Conservation (phyloP, 108 stramenopile genomes). For the Nitzschia putrida region DNA sequence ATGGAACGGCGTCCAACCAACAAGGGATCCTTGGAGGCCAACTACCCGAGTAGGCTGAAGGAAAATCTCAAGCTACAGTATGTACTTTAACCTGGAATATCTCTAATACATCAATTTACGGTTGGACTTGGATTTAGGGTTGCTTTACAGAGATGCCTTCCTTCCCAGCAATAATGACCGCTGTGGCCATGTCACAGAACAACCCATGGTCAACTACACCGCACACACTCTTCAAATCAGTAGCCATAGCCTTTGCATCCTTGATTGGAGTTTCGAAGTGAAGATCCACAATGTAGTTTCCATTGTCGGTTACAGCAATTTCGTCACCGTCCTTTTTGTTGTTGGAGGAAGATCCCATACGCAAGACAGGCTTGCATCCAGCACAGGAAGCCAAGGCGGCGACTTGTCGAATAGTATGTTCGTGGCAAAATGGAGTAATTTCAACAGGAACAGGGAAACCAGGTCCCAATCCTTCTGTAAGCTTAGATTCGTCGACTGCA, state of each 20-base stretch:
- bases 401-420: slow-evolving; percentile 91
- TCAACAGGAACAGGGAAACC: slow-evolving; percentile 95
- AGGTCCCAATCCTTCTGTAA: slow-evolving; percentile 92
- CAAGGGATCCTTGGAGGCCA: slow-evolving; percentile 56
- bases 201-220: slow-evolving; percentile 98
- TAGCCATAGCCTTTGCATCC: slow-evolving; percentile 83
- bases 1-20: slow-evolving; percentile 18
- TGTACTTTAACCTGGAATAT: not conserved
- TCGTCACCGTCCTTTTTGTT: slow-evolving; percentile 92
- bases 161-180: slow-evolving; percentile 93
- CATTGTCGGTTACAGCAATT: slow-evolving; percentile 96
- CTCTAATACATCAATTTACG: not conserved
- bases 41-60: slow-evolving; percentile 20
- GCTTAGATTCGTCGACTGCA: slow-evolving; percentile 94
- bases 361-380: slow-evolving; percentile 90
- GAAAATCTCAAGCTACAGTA: not conserved
- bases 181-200: slow-evolving; percentile 96
- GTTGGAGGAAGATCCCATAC: slow-evolving; percentile 79
- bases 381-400: slow-evolving; percentile 80
- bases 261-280: slow-evolving; percentile 92
- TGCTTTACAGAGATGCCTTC: slow-evolving; percentile 94
- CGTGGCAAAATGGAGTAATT: slow-evolving; percentile 95
- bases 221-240: slow-evolving; percentile 89
- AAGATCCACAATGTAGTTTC: slow-evolving; percentile 98
- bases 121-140: slow-evolving; percentile 3